These are phyloP conservation scores for Colletotrichum tofieldiae DNA, from an alignment of 2,329 filamentous ascomycete species.

Conservation along the genomic window DNA sequence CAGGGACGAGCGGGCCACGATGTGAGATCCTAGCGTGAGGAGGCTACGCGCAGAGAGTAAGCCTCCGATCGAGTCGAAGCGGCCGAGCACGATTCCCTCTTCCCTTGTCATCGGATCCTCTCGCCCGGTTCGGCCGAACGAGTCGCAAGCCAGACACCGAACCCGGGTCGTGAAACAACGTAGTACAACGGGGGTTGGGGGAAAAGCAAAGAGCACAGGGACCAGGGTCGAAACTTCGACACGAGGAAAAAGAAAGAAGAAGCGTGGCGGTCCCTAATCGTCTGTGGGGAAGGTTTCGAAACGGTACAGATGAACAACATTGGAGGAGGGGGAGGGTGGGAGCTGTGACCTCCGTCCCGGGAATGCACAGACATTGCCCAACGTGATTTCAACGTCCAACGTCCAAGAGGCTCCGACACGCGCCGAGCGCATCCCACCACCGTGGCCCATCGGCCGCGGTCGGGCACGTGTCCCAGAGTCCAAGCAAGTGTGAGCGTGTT, in stretches of 20 bases:
- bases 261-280: background rate
- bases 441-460: conserved; percentile 14
- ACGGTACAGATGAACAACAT: background rate
- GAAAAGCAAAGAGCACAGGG: background rate
- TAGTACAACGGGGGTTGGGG: background rate
- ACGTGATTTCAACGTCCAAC: conserved; percentile 11
- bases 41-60: background rate
- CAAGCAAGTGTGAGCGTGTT: conserved; percentile 7
- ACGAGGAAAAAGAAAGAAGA: background rate
- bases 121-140: background rate
- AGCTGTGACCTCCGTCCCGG: conserved; percentile 16
- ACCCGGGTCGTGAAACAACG: background rate
- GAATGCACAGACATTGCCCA: conserved; percentile 29
- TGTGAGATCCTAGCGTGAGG: conserved; percentile 7
- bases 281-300: background rate
- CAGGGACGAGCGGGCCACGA: background rate
- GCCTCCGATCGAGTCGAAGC: background rate
- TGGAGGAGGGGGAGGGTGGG: background rate
- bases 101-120: background rate
- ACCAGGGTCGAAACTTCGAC: background rate
- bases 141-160: background rate
- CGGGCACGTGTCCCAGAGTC: conserved; percentile 20
- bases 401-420: conserved; percentile 27
- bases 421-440: conserved; percentile 1
- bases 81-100: background rate